A percentile compares a stretch with the other conserved stretches of the same genome.
Evolutionary conservation across 805 yeast genomes (phyloP).

Genomic region (Tetrapisispora pingtungensis): DNA sequence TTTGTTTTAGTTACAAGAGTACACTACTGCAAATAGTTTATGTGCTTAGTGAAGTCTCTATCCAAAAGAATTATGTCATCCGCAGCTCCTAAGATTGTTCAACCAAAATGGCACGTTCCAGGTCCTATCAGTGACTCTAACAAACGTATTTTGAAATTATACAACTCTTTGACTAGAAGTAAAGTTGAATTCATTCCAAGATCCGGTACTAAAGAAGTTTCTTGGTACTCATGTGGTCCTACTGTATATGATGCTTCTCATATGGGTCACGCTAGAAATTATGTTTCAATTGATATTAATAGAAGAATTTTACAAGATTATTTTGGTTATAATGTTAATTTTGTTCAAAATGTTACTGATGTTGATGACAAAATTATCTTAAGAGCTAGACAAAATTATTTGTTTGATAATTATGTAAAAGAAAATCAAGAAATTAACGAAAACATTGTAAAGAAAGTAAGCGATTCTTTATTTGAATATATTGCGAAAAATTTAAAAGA

Average conservation of each 20-base stretch:
- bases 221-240: conserved; percentile 98
- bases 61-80: conserved; percentile 5
- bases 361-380: conserved; percentile 94
- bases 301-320: conserved; percentile 83
- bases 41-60: conserved; percentile 1
- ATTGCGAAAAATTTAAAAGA: conserved; percentile 45
- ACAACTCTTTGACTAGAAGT: conserved; percentile 73
- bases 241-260: conserved; percentile 94
- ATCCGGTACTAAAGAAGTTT: conserved; percentile 46
- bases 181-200: conserved; percentile 74
- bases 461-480: conserved; percentile 39
- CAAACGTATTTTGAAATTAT: conserved; percentile 43
- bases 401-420: conserved; percentile 52
- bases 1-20: too few species aligned
- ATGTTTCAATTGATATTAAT: conserved; percentile 87
- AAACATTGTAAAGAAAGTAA: conserved; percentile 31
- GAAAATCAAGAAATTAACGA: conserved; percentile 20
- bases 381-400: conserved; percentile 82
- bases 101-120: conserved; percentile 47
- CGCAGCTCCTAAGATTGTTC: conserved; percentile 28
- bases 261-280: conserved; percentile 98
- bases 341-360: conserved; percentile 97
- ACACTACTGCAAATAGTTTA: background rate
- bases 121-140: conserved; percentile 1
- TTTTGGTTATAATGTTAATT: conserved; percentile 79